These are phyloP conservation scores for Puccinia horiana DNA, from an alignment of 1,284 basidiomycete genomes.

Conservation along the genomic window DNA sequence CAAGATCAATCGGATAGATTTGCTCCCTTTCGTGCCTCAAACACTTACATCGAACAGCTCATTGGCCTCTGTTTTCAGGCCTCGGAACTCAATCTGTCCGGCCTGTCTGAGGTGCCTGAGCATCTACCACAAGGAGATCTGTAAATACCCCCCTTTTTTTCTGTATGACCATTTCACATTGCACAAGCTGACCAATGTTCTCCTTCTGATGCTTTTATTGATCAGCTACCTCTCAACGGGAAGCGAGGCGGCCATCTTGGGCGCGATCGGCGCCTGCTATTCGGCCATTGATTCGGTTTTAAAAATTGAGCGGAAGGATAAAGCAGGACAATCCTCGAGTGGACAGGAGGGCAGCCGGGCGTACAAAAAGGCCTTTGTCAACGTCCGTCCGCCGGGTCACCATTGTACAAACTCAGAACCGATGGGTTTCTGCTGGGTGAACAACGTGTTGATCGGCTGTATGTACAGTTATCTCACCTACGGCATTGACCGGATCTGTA, in stretches of 20 bases:
- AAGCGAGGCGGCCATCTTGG: conserved; percentile 27
- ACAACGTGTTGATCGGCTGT: conserved; percentile 57
- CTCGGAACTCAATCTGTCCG: conserved; percentile 25
- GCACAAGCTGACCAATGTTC: background rate
- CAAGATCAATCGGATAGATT: background rate
- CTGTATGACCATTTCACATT: background rate
- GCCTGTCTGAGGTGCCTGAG: conserved; percentile 28
- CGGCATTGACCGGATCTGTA: conserved; percentile 56
- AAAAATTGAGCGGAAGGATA: background rate
- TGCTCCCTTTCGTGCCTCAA: background rate
- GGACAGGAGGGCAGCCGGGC: background rate
- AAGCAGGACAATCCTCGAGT: background rate
- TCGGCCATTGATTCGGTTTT: conserved; percentile 36
- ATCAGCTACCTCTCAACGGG: conserved; percentile 25
- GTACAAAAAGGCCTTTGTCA: conserved; percentile 54
- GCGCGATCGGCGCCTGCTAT: conserved; percentile 23
- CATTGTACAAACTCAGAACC: conserved; percentile 57
- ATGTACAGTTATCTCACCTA: conserved; percentile 56
- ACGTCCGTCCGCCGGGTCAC: conserved; percentile 58
- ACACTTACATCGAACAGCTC: conserved; percentile 28
- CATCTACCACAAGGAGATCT: conserved; percentile 40
- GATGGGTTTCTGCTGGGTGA: conserved; percentile 59
- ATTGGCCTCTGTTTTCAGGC: conserved; percentile 22
- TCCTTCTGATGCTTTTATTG: background rate
- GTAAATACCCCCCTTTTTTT: background rate